Evolutionary conservation across 1,284 basidiomycete genomes (phyloP).

Genomic region (Ceratobasidium sp.): DNA sequence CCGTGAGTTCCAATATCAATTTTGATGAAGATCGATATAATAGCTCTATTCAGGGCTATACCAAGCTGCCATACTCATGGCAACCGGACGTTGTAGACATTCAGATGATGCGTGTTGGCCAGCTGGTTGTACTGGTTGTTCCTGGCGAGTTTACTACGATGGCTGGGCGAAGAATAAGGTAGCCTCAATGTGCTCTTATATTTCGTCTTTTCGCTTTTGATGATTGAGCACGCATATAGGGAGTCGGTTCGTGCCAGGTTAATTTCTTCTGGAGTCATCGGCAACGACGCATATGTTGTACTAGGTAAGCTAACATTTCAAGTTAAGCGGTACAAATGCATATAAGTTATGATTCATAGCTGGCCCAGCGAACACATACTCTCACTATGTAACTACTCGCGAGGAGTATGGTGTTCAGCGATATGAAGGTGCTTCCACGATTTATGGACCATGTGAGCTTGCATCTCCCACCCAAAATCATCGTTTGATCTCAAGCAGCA

Average conservation of each 20-base stretch:
- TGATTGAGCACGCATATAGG: no score
- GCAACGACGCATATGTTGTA: slow-evolving; percentile 77
- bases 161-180: slow-evolving; percentile 66
- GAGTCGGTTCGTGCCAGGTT: slow-evolving; percentile 74
- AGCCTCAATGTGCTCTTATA: slow-evolving; percentile 32
- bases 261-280: slow-evolving; percentile 73
- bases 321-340: not conserved
- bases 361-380: slow-evolving; percentile 86
- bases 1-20: slow-evolving; percentile 59
- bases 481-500: no score
- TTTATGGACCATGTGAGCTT: slow-evolving; percentile 79
- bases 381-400: slow-evolving; percentile 65
- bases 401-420: slow-evolving; percentile 84
- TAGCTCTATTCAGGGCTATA: slow-evolving; percentile 68
- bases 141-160: slow-evolving; percentile 78
- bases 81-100: slow-evolving; percentile 81
- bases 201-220: no score
- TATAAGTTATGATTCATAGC: slow-evolving; percentile 54
- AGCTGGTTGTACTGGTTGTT: slow-evolving; percentile 82
- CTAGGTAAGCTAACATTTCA: slow-evolving; percentile 57
- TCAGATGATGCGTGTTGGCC: slow-evolving; percentile 83
- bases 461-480: slow-evolving; percentile 23
- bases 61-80: slow-evolving; percentile 81
- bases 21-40: not conserved
- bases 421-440: slow-evolving; percentile 86